Base-by-base conservation (phyloP, 805 yeast genomes). In the Saccharomycopsis sp. region DNA sequence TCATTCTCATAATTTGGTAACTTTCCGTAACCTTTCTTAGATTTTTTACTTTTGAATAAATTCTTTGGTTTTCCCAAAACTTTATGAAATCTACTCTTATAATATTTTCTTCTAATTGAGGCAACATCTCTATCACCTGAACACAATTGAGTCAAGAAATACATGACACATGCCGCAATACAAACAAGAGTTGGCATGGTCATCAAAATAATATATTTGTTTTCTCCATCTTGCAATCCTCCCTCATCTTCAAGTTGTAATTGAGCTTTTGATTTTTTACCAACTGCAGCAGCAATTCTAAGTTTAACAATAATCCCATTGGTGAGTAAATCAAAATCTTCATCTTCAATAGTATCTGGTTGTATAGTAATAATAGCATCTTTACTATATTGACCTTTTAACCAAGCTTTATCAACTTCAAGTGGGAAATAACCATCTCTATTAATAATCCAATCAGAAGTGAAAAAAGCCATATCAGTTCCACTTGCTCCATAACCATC, bases 281-380 rank as follows among this genome's bases (percentile, higher is more conserved):
- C 53, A n/a, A 67, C 68, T 56, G 69, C 55, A 10, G 65, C 49
- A 26, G 69, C 67, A 49, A 52, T 48, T 49, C 66, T 47, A 51
- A 61, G 51, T 29, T 50, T 55, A 35, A 82, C 74, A 32, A 67
- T 54, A 3, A 81, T 71, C 18, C 77, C 76, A 49, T 72, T 64
- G 34, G 63, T 55, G 47, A 73, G 47, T 12, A 73, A 62, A 46
- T 74, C 66, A 53, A 80, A 80, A 2, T 79, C 88, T 3, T 77
- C 84, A 55, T 79, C 86, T 2, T 64, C 52, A 15, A 78, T 65
- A 34, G 63, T 64, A 40, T 75, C 79, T 1, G 94, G 89, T 58
- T 87, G 95, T 36, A 86, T 68, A 2, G 88, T 66, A 31, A 86
- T 60, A 37, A 78, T 63, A 10, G 82, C 76, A 46, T 70, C 69